A percentile compares a stretch with the other conserved stretches of the same genome.
These are phyloP conservation scores for Pythium utonaiense DNA, from an alignment of 352 stramenopile genomes.

Conservation along the genomic window DNA sequence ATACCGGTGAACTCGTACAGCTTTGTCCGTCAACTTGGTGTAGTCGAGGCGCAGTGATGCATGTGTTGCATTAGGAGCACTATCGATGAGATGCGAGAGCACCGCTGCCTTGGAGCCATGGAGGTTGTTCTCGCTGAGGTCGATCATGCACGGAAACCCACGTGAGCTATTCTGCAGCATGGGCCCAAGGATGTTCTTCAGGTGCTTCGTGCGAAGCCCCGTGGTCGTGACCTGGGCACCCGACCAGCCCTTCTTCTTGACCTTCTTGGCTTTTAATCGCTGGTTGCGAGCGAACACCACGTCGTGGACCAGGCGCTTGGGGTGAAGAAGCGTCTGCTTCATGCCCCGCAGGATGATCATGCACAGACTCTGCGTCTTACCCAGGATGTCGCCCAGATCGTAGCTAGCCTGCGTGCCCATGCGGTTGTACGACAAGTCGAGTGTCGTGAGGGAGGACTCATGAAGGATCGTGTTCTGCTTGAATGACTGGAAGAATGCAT, in stretches of 20 bases:
- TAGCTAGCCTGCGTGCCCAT: conserved; percentile 49
- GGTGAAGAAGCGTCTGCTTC: conserved; percentile 24
- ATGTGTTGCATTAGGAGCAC: conserved; percentile 32
- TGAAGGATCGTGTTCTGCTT: conserved; percentile 65
- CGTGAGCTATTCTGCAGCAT: conserved; percentile 65
- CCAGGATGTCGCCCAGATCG: conserved; percentile 56
- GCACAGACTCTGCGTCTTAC: conserved; percentile 54
- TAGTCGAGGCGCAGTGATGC: conserved; percentile 59
- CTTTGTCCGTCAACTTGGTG: conserved; percentile 46
- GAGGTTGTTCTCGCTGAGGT: conserved; percentile 79
- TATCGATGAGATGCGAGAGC: conserved; percentile 48
- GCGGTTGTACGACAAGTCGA: conserved; percentile 72
- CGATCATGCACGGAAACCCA: conserved; percentile 37
- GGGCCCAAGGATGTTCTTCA: conserved; percentile 52
- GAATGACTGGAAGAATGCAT: conserved; percentile 50
- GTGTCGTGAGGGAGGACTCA: conserved; percentile 48
- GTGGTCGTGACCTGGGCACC: conserved; percentile 4
- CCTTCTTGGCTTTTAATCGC: neutral
- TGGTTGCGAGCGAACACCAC: neutral
- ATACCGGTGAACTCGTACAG: conserved; percentile 34
- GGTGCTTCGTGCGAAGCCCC: conserved; percentile 42
- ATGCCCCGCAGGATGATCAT: conserved; percentile 67
- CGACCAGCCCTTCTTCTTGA: neutral
- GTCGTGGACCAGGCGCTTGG: conserved; percentile 1
- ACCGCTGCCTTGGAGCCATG: conserved; percentile 40